These are phyloP conservation scores for Cocos nucifera DNA, from an alignment of 176 grass and related monocot genomes.

Conservation along the genomic window DNA sequence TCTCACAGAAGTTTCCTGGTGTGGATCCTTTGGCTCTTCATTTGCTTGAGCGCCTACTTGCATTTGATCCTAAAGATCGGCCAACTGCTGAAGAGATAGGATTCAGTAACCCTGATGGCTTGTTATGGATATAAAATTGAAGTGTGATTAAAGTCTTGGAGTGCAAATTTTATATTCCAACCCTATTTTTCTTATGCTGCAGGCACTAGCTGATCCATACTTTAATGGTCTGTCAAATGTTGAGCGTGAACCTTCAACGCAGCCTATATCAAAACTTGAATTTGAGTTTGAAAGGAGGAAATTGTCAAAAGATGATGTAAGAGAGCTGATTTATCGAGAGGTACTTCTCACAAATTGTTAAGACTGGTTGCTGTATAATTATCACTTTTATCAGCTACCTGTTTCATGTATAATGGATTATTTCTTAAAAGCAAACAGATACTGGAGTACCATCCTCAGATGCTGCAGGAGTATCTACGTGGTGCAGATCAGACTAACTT, in stretches of 20 bases:
- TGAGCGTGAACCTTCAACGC: slow-evolving; percentile 48
- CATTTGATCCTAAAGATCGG: slow-evolving; percentile 76
- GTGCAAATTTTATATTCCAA: slow-evolving; percentile 12
- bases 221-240: slow-evolving; percentile 64
- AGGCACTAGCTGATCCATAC: slow-evolving; percentile 75
- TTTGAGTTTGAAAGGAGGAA: slow-evolving; percentile 96
- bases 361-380: too few relatives aligned
- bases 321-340: slow-evolving; percentile 85
- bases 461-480: slow-evolving; percentile 59
- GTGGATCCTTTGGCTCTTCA: slow-evolving; percentile 56
- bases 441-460: slow-evolving; percentile 96
- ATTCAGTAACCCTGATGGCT: slow-evolving; percentile 3
- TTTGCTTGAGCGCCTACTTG: slow-evolving; percentile 55
- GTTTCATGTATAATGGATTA: too few relatives aligned
- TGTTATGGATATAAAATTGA: slow-evolving; percentile 9
- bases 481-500: slow-evolving; percentile 65
- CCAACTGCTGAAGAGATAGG: slow-evolving; percentile 62
- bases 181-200: slow-evolving; percentile 17
- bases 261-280: slow-evolving; percentile 73
- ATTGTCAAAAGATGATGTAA: slow-evolving; percentile 79
- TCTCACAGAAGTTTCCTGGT: slow-evolving; percentile 73
- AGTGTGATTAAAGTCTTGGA: slow-evolving; percentile 3
- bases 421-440: slow-evolving; percentile 28
- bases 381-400: too few relatives aligned
- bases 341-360: slow-evolving; percentile 19